phyloP scores from a whole-genome alignment of 257 asterid species.

The Scutellaria barbata region DNA sequence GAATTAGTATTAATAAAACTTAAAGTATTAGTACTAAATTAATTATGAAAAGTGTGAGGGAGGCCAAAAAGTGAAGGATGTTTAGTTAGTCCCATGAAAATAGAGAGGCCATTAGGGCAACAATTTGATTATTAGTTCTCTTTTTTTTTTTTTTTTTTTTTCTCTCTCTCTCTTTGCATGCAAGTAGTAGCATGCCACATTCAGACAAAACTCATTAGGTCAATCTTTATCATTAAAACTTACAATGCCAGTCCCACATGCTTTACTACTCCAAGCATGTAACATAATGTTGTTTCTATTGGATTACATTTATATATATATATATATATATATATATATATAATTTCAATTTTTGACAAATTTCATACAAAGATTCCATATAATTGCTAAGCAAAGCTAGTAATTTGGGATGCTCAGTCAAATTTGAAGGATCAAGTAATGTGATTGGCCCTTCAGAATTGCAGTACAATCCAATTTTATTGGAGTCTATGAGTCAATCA shows the following conservation, averaged over 20 bases:
- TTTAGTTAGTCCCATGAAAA: conserved; percentile 27
- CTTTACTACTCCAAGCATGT: conserved; percentile 23
- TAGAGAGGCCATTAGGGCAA: conserved; percentile 23
- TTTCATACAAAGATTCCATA: too few relatives aligned
- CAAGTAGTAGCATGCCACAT: conserved; percentile 45
- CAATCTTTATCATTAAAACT: conserved; percentile 31
- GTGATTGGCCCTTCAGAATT: too few relatives aligned
- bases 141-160: too few relatives aligned
- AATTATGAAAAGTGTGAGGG: conserved; percentile 26
- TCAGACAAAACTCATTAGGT: conserved; percentile 42
- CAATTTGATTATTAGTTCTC: not conserved
- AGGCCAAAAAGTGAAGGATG: conserved; percentile 23
- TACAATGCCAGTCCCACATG: conserved; percentile 32
- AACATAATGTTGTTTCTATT: conserved; percentile 23
- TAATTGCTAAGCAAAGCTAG: too few relatives aligned
- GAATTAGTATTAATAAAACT: not conserved
- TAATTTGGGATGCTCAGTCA: too few relatives aligned
- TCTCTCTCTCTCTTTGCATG: too few relatives aligned
- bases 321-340: too few relatives aligned
- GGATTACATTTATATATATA: too few relatives aligned
- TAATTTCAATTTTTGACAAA: too few relatives aligned
- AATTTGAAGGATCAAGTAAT: too few relatives aligned
- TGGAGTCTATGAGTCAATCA: too few relatives aligned
- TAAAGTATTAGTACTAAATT: not conserved
- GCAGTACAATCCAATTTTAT: too few relatives aligned